phyloP scores from a whole-genome alignment of 2,329 filamentous ascomycete genomes.

The Ceratocystiopsis brevicomis region DNA sequence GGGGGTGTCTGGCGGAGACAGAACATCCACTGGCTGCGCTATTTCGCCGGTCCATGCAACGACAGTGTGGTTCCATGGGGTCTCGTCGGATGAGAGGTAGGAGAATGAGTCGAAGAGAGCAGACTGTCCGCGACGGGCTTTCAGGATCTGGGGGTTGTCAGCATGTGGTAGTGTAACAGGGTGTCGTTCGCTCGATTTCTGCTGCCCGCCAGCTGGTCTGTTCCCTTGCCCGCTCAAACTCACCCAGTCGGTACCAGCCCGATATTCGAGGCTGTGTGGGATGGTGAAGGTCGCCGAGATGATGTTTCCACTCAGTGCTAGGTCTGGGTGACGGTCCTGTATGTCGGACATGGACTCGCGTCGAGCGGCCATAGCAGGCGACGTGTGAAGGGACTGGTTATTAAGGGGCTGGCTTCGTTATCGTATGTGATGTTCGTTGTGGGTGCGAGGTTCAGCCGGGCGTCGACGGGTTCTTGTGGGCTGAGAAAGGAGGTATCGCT shows the following conservation, averaged over 20 bases:
- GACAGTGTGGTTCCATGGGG: constrained; percentile 78
- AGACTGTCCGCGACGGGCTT: constrained; percentile 66
- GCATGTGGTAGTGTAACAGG: background rate
- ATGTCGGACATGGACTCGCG: constrained; percentile 36
- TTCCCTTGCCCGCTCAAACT: constrained; percentile 12
- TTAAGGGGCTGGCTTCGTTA: too few relatives aligned
- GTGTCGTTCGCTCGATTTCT: background rate
- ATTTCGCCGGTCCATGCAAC: constrained; percentile 94
- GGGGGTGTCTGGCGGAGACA: constrained; percentile 28
- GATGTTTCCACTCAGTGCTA: constrained; percentile 43
- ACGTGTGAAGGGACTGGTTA: too few relatives aligned
- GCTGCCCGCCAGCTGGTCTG: background rate
- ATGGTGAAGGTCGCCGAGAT: constrained; percentile 48
- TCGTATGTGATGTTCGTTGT: too few relatives aligned
- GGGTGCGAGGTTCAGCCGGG: too few relatives aligned
- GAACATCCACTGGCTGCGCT: constrained; percentile 27
- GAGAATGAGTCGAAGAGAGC: constrained; percentile 83
- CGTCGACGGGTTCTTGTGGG: too few relatives aligned
- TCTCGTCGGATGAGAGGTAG: constrained; percentile 65
- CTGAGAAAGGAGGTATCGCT: too few relatives aligned
- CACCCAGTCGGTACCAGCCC: constrained; percentile 42
- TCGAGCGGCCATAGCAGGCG: constrained; percentile 20
- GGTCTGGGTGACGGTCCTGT: constrained; percentile 34
- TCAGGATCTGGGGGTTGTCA: constrained; percentile 40
- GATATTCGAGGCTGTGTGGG: constrained; percentile 39